Percentiles rank a stretch among this genome's conserved stretches.
Conservation (phyloP, 345 rosid species). For the Dipteronia dyeriana region DNA sequence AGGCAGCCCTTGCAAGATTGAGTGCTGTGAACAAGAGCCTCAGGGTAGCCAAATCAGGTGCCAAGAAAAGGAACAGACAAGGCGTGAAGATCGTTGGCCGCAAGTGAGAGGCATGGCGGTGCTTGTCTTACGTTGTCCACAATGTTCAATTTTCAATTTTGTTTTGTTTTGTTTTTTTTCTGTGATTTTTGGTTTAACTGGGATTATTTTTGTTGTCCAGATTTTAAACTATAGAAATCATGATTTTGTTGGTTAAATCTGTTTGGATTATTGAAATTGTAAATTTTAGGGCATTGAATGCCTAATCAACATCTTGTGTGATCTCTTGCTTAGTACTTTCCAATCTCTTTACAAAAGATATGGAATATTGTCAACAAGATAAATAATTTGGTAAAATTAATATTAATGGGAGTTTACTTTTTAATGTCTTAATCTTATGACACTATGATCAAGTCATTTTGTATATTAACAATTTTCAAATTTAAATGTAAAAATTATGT, state of each 20-base stretch:
- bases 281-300: neutral
- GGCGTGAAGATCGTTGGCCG: conserved; percentile 34
- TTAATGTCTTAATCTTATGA: no score
- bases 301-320: neutral
- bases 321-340: neutral
- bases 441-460: no score
- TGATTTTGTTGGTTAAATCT: neutral
- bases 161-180: no score
- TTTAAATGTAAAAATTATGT: no score
- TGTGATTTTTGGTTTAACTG: neutral
- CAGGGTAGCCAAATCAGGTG: conserved; percentile 85
- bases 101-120: conserved; percentile 30
- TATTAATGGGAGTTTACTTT: no score
- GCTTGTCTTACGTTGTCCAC: neutral
- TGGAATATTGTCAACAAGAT: no score
- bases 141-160: neutral
- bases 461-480: no score
- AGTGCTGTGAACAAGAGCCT: conserved; percentile 77
- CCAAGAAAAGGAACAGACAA: conserved; percentile 90
- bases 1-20: conserved; percentile 88
- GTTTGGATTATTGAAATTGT: neutral
- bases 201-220: neutral
- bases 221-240: neutral
- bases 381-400: no score
- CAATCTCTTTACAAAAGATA: neutral